Conservation (phyloP, 805 yeast species). For the Saccharomycopsis amapae region DNA sequence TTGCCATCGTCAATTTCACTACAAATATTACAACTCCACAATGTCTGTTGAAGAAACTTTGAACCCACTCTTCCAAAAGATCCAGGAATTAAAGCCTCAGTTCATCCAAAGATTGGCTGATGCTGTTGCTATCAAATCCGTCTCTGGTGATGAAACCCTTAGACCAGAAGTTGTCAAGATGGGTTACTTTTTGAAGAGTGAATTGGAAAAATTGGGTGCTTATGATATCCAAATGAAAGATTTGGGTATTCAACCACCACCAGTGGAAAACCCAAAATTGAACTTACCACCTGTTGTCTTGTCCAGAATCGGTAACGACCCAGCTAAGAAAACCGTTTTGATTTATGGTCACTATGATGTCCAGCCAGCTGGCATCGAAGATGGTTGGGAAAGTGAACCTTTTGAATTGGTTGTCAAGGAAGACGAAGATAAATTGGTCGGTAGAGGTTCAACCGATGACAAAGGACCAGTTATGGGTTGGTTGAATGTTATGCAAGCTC, state of each 20-base stretch:
- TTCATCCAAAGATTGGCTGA: constrained; percentile 65
- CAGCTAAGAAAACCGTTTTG: constrained; percentile 78
- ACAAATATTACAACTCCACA: background rate
- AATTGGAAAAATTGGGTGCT: constrained; percentile 70
- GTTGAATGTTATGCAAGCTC: constrained; percentile 91
- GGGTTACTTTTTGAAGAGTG: constrained; percentile 71
- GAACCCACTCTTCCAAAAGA: constrained; percentile 41
- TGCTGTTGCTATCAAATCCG: constrained; percentile 94
- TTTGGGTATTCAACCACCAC: constrained; percentile 89
- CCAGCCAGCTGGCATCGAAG: constrained; percentile 88
- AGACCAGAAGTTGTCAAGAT: constrained; percentile 87
- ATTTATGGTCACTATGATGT: constrained; percentile 98
- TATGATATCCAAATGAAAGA: constrained; percentile 74
- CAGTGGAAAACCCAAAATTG: constrained; percentile 58
- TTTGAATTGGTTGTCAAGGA: constrained; percentile 59
- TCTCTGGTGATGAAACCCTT: constrained; percentile 80
- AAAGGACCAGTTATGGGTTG: constrained; percentile 98
- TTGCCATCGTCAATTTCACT: background rate
- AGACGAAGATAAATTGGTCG: constrained; percentile 64
- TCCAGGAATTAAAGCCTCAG: constrained; percentile 66
- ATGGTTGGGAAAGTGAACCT: constrained; percentile 96
- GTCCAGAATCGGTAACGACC: constrained; percentile 77
- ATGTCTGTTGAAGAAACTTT: constrained; percentile 11
- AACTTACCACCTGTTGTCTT: constrained; percentile 92
- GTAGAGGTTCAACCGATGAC: constrained; percentile 96